phyloP scores from a whole-genome alignment of 2,329 filamentous ascomycete genomes.

The Penicillium sp. region DNA sequence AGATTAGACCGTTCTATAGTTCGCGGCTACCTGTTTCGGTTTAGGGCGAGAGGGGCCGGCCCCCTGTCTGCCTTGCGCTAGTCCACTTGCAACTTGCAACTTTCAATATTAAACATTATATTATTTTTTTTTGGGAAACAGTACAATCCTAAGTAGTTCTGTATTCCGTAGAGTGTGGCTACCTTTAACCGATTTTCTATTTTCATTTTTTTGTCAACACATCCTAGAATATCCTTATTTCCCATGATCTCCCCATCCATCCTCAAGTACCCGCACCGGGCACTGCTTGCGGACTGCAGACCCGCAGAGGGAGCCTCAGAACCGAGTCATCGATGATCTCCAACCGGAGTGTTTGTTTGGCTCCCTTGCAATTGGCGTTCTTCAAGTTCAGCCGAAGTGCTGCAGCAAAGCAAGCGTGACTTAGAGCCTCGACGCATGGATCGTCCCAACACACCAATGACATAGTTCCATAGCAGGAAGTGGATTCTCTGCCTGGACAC shows the following conservation, averaged over 20 bases:
- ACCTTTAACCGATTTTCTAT: neutral
- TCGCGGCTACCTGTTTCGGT: conserved; percentile 19
- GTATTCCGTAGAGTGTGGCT: too few species aligned
- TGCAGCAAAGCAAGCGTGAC: neutral
- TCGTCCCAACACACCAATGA: neutral
- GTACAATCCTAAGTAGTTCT: neutral
- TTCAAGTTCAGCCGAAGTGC: conserved; percentile 1
- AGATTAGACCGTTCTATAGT: conserved; percentile 27
- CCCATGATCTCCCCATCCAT: neutral
- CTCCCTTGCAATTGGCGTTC: neutral
- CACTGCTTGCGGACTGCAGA: neutral
- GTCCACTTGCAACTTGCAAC: too few species aligned
- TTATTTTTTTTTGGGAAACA: neutral
- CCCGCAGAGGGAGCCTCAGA: neutral
- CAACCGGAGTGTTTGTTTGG: neutral
- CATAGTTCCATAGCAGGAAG: neutral
- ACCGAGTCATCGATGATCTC: conserved; percentile 1
- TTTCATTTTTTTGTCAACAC: neutral
- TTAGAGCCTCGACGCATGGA: conserved; percentile 5
- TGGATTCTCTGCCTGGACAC: conserved; percentile 5
- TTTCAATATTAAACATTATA: too few species aligned
- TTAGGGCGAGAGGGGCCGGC: conserved; percentile 21
- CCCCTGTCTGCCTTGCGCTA: conserved; percentile 22
- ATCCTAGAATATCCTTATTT: too few species aligned
- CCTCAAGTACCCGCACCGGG: neutral